These are phyloP conservation scores for Gossypium davidsonii DNA, from an alignment of 441 rosid species.

Conservation along the genomic window DNA sequence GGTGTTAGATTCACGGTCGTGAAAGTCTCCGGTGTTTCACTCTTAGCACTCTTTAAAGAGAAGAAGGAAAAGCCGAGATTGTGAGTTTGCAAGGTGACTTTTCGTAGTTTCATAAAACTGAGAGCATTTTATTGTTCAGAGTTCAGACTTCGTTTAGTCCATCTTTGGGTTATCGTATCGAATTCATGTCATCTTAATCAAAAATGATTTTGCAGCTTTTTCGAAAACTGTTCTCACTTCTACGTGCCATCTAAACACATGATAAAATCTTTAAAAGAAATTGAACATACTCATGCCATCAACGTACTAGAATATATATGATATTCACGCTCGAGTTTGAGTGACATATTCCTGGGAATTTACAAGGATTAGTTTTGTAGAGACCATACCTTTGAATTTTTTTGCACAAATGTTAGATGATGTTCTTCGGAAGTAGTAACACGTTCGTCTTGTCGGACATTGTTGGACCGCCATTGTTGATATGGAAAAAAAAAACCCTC, in stretches of 20 bases:
- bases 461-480: conserved; percentile 8
- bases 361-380: background rate
- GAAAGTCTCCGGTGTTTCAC: conserved; percentile 56
- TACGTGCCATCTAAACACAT: background rate
- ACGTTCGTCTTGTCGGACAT: conserved; percentile 15
- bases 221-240: conserved; percentile 8
- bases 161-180: conserved; percentile 7
- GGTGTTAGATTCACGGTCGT: conserved; percentile 60
- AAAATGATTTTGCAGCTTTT: conserved; percentile 7
- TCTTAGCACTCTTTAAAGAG: conserved; percentile 44
- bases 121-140: conserved; percentile 12
- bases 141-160: conserved; percentile 15
- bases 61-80: conserved; percentile 57
- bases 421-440: background rate
- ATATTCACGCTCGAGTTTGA: background rate
- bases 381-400: no score
- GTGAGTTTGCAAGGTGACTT: conserved; percentile 15
- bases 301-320: background rate
- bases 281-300: background rate
- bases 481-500: conserved; percentile 12
- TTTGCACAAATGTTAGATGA: no score
- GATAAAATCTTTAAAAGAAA: background rate
- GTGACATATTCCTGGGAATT: background rate
- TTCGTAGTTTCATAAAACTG: conserved; percentile 10
- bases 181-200: background rate